Conservation (phyloP, 1,139 yeast species). For the Schwanniomyces etchellsii region DNA sequence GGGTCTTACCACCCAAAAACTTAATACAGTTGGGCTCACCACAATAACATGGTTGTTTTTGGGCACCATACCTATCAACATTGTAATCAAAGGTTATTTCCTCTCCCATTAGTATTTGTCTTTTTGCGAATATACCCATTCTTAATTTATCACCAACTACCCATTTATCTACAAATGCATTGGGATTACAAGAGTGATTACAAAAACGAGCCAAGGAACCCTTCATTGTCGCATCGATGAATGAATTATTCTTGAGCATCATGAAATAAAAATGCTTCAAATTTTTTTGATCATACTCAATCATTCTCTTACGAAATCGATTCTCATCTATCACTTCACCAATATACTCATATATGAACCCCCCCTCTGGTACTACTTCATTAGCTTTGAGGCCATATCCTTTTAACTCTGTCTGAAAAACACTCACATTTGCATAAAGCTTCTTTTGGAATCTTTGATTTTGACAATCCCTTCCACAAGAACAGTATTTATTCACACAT, state of each 20-base stretch:
- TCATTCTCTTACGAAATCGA: conserved; percentile 67
- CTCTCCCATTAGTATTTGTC: conserved; percentile 70
- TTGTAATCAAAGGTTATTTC: conserved; percentile 94
- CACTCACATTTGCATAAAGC: conserved; percentile 68
- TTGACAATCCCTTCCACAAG: conserved; percentile 75
- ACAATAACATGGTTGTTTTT: conserved; percentile 91
- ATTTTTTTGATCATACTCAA: conserved; percentile 64
- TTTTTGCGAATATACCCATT: conserved; percentile 92
- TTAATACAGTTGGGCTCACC: conserved; percentile 92
- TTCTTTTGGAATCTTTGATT: conserved; percentile 82
- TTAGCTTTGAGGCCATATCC: conserved; percentile 88
- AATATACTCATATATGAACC: conserved; percentile 82
- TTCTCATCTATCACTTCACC: conserved; percentile 89
- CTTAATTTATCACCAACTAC: conserved; percentile 83
- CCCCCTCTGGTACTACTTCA: conserved; percentile 47
- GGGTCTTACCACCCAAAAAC: conserved; percentile 93
- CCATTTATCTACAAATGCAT: conserved; percentile 96
- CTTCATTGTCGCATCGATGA: conserved; percentile 86
- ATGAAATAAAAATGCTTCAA: conserved; percentile 89
- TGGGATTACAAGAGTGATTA: conserved; percentile 92
- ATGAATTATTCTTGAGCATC: conserved; percentile 93
- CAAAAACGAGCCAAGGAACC: conserved; percentile 90
- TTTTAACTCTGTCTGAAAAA: conserved; percentile 74
- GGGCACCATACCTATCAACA: conserved; percentile 94
- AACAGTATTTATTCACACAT: conserved; percentile 68